Evolutionary conservation across 2,329 filamentous ascomycete species (phyloP).

Genomic region (Plectosphaerella sp.): DNA sequence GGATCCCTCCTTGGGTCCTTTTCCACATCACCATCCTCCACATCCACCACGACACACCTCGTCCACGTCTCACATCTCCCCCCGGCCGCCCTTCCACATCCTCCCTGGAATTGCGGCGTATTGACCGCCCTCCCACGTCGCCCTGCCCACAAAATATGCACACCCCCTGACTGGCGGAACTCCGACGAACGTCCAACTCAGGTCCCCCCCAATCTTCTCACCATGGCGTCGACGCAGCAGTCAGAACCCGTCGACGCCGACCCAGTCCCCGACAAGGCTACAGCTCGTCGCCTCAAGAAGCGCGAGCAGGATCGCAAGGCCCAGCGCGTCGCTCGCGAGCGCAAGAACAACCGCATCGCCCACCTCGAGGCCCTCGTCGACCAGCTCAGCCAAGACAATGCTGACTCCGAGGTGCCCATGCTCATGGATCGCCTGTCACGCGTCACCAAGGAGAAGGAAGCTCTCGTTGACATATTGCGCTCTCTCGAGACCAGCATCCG

Average conservation of each 20-base stretch:
- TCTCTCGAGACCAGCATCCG: slow-evolving; percentile 11
- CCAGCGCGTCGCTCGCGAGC: slow-evolving; percentile 23
- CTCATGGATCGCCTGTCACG: slow-evolving; percentile 19
- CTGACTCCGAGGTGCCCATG: slow-evolving; percentile 16
- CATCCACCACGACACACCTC: no score
- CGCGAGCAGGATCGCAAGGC: slow-evolving; percentile 25
- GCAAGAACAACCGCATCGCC: slow-evolving; percentile 24
- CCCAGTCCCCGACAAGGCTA: slow-evolving; percentile 5
- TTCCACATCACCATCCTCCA: no score
- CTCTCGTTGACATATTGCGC: slow-evolving; percentile 8
- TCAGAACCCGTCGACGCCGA: neutral
- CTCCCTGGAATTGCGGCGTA: no score
- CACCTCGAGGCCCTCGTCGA: slow-evolving; percentile 23
- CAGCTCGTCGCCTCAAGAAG: slow-evolving; percentile 19
- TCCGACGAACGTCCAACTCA: no score
- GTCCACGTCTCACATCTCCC: no score
- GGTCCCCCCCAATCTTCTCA: no score
- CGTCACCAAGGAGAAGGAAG: slow-evolving; percentile 19
- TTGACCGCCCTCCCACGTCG: no score
- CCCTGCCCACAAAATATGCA: no score
- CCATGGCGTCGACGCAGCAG: no score
- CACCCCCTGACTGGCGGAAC: no score
- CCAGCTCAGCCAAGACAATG: slow-evolving; percentile 16
- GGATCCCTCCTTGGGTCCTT: no score
- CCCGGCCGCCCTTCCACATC: no score